These are phyloP conservation scores for Pterulicium gracile DNA, from an alignment of 1,284 basidiomycete species.

Conservation along the genomic window DNA sequence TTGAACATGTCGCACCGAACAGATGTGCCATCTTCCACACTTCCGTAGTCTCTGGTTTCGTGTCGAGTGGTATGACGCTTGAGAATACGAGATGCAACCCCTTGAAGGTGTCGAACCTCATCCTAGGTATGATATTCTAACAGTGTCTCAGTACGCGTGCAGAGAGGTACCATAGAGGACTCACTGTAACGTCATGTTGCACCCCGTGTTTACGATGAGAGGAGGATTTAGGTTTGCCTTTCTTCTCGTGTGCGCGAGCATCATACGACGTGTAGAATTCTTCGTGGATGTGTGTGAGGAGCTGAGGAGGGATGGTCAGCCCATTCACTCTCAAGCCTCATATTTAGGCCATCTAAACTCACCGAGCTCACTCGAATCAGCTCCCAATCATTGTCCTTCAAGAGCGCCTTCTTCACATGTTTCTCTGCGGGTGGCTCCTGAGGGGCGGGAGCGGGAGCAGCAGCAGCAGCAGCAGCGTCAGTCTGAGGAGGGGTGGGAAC, in stretches of 20 bases:
- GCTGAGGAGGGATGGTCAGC: conserved; percentile 26
- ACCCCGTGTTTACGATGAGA: too few species aligned
- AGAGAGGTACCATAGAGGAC: conserved; percentile 16
- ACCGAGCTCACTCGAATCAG: conserved; percentile 69
- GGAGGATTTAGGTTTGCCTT: conserved; percentile 17
- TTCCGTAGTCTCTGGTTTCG: conserved; percentile 69
- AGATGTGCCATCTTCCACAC: conserved; percentile 82
- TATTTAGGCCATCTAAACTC: too few species aligned
- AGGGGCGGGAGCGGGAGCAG: conserved; percentile 7
- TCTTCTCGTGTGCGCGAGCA: conserved; percentile 24
- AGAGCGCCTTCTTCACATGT: conserved; percentile 52
- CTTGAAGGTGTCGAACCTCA: conserved; percentile 67
- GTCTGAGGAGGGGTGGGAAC: conserved; percentile 11
- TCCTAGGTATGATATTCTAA: conserved; percentile 73
- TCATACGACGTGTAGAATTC: conserved; percentile 68
- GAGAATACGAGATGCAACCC: conserved; percentile 85
- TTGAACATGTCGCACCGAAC: conserved; percentile 81
- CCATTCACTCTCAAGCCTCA: too few species aligned
- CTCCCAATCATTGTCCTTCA: conserved; percentile 87
- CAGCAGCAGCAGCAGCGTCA: conserved; percentile 10
- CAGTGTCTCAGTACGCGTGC: conserved; percentile 2
- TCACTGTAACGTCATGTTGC: conserved; percentile 52
- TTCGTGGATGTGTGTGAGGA: conserved; percentile 68
- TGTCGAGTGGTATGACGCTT: conserved; percentile 84
- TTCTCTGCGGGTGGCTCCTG: conserved; percentile 25